Evolutionary conservation across 2,329 filamentous ascomycete genomes (phyloP).

Genomic region (Ascochyta rabiei): DNA sequence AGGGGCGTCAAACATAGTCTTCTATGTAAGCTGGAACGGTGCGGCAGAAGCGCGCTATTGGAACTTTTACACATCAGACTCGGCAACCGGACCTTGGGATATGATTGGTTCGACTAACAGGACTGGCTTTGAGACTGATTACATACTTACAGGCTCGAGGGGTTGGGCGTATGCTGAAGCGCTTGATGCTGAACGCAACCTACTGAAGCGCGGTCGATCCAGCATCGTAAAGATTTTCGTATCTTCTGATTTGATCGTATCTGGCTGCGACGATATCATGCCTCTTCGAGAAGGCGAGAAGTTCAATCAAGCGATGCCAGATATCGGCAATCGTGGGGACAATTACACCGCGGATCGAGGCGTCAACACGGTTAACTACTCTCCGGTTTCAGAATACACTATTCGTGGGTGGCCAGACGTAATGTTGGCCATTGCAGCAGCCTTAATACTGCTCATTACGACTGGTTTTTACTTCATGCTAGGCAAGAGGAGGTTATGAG

Average conservation of each 20-base stretch:
- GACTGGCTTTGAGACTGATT: slow-evolving; percentile 9
- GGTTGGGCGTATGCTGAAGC: slow-evolving; percentile 12
- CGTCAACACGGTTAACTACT: slow-evolving; percentile 10
- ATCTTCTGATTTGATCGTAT: slow-evolving; percentile 6
- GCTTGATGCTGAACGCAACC: slow-evolving; percentile 3
- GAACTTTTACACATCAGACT: slow-evolving; percentile 34
- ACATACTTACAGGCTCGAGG: neutral
- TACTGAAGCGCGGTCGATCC: slow-evolving; percentile 4
- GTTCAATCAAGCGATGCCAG: slow-evolving; percentile 9
- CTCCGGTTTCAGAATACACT: neutral
- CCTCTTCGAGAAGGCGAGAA: slow-evolving; percentile 4
- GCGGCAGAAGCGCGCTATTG: slow-evolving; percentile 35
- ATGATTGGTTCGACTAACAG: slow-evolving; percentile 2
- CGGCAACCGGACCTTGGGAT: slow-evolving; percentile 6
- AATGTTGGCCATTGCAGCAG: neutral
- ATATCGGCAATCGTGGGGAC: slow-evolving; percentile 3
- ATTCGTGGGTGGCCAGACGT: neutral
- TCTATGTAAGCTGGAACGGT: slow-evolving; percentile 39
- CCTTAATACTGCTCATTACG: neutral
- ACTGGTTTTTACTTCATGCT: slow-evolving; percentile 3
- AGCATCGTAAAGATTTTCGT: slow-evolving; percentile 14
- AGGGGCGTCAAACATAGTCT: slow-evolving; percentile 16
- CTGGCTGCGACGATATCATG: slow-evolving; percentile 6
- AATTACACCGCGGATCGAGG: slow-evolving; percentile 4
- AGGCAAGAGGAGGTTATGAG: slow-evolving; percentile 7